These are phyloP conservation scores for Urochloa ruziziensis DNA, from an alignment of 176 grass and related monocot genomes.

Conservation along the genomic window DNA sequence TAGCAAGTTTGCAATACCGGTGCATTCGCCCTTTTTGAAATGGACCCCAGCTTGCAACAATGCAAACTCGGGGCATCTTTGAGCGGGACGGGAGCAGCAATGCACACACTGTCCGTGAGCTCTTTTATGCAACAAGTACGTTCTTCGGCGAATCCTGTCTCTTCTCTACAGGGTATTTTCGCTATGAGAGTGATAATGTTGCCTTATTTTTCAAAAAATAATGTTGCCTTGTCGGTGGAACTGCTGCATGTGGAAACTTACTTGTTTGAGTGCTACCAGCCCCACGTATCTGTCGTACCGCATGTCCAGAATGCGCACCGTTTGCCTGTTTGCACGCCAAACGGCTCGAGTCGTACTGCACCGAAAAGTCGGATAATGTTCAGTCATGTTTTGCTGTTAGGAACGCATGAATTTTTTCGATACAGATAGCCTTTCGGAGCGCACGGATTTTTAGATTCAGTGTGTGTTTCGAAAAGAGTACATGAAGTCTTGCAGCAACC, in stretches of 20 bases:
- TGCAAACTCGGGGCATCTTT: background rate
- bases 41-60: background rate
- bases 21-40: background rate
- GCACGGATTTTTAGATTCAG: background rate
- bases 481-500: background rate
- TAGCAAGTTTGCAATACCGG: background rate
- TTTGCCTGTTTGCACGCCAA: background rate
- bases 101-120: background rate
- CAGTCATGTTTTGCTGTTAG: background rate
- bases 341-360: background rate
- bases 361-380: background rate
- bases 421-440: background rate
- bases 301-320: background rate
- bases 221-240: background rate
- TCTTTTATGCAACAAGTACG: background rate
- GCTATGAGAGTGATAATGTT: background rate
- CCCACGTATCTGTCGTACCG: background rate
- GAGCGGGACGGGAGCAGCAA: background rate
- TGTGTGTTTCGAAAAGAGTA: background rate
- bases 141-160: background rate
- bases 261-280: background rate
- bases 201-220: too few species aligned
- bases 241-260: background rate
- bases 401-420: background rate
- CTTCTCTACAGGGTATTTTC: background rate